phyloP scores from a whole-genome alignment of 345 rosid species.

The Ailanthus altissimus region DNA sequence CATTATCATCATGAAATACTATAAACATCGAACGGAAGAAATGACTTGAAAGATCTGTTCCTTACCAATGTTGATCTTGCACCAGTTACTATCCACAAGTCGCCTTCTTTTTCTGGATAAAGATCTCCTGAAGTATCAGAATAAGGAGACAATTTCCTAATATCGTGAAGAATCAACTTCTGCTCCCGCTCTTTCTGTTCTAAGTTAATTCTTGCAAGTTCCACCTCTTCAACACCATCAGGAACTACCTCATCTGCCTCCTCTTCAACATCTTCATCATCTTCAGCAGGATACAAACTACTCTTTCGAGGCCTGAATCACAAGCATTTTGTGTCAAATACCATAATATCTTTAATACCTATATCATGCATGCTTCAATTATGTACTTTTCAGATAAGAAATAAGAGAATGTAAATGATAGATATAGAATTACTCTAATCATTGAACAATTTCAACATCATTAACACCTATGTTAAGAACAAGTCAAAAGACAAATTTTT shows the following conservation, averaged over 20 bases:
- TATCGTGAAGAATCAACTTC: conserved; percentile 77
- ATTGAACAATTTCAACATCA: conserved; percentile 16
- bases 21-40: not conserved
- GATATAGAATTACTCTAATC: conserved; percentile 1
- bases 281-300: conserved; percentile 86
- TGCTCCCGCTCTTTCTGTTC: conserved; percentile 75
- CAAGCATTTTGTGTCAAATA: conserved; percentile 23
- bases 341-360: not conserved
- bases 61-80: conserved; percentile 55
- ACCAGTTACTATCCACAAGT: conserved; percentile 54
- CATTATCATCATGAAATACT: conserved; percentile 6
- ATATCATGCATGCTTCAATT: not conserved
- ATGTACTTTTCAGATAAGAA: conserved; percentile 12
- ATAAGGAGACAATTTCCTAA: conserved; percentile 64
- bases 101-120: conserved; percentile 34
- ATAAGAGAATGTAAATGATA: conserved; percentile 19
- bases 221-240: conserved; percentile 95
- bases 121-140: conserved; percentile 58
- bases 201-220: conserved; percentile 84
- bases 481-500: not conserved
- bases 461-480: not conserved
- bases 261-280: conserved; percentile 94
- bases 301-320: conserved; percentile 84
- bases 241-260: conserved; percentile 99
- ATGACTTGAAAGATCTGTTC: conserved; percentile 5